Evolutionary conservation across 495 filamentous ascomycete genomes (phyloP), one percentile per base, ranked within the genome.

Genomic region (Entonaema liquescens): DNA sequence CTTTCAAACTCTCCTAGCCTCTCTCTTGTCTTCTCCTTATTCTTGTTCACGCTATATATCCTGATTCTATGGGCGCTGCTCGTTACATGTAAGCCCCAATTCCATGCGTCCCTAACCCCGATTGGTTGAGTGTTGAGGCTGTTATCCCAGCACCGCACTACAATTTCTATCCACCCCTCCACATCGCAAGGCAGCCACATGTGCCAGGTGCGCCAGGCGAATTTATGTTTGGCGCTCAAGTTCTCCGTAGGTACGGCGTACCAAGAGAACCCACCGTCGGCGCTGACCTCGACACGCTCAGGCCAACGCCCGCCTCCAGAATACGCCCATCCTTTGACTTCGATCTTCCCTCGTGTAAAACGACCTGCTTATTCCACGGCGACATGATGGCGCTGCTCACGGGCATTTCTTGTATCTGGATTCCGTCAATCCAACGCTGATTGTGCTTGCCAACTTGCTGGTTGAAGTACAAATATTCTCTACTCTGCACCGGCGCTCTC

Each of bases 41-140:
- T 80, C 67, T 82, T 85, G 75, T 90, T 90, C 68, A 90, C 80
- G 65, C 87, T 90, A 74, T 90, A 91, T 11, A 91, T 71, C 60
- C 79, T 87, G 77, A 91, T 83, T 2, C 88, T 83, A 71, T 91
- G 89, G 29, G 85, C 87, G 3, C 85, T 88, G n/a, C 82, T 85
- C 1, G 89, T 91, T 26, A 91, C 89, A 77, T 91, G 89, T 13
- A 91, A 78, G 42, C 87, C 89, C 88, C 88, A 90, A 74, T 86
- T 86, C 84, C 84, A 76, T 28, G 78, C 73, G 44, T 76, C 71
- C 49, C 73, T 60, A 2, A 74, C 67, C 59, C 77, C 74, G 57
- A 74, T 77, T 9, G 76, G 71, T 57, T 82, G 53, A 75, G 81
- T 74, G 80, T 89, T 89, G 52, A 88, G 57, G 15, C 85, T 84